Conservation (phyloP, 768 basidiomycete species). For the Lyophyllum decastes region DNA sequence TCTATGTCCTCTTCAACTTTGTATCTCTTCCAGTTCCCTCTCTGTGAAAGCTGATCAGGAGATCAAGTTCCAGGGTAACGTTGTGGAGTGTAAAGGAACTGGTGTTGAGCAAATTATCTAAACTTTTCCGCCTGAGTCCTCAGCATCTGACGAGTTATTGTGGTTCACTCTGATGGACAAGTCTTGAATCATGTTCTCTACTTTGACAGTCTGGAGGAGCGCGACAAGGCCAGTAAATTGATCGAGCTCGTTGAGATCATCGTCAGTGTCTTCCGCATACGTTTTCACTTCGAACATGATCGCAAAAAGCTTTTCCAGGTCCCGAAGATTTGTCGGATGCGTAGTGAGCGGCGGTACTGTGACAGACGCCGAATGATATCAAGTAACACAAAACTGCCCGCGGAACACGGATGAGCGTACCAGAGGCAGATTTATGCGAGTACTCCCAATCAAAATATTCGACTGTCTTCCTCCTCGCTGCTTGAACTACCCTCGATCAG, state of each 20-base stretch:
- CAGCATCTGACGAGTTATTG: background rate
- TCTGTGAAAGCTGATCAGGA: background rate
- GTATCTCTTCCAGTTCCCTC: background rate
- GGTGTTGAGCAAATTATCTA: background rate
- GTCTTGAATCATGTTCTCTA: background rate
- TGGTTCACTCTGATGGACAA: constrained; percentile 6
- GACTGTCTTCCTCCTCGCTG: constrained; percentile 2
- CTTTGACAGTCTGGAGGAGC: constrained; percentile 5
- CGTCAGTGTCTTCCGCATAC: constrained; percentile 4
- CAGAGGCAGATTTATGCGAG: background rate
- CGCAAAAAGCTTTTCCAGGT: constrained; percentile 5
- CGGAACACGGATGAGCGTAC: background rate
- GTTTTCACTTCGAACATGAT: constrained; percentile 10
- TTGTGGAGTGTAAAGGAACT: background rate
- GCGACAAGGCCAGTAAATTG: constrained; percentile 8
- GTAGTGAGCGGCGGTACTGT: constrained; percentile 8
- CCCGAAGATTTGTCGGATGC: background rate
- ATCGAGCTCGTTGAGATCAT: constrained; percentile 1
- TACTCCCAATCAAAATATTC: constrained; percentile 15
- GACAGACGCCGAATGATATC: background rate
- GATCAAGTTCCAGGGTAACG: background rate
- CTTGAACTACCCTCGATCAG: too few relatives aligned
- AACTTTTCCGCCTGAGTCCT: constrained; percentile 5
- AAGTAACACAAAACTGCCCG: background rate
- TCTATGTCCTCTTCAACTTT: background rate